Evolutionary conservation across 2,329 filamentous ascomycete species (phyloP).

Genomic region (Xylariaceae sp.): DNA sequence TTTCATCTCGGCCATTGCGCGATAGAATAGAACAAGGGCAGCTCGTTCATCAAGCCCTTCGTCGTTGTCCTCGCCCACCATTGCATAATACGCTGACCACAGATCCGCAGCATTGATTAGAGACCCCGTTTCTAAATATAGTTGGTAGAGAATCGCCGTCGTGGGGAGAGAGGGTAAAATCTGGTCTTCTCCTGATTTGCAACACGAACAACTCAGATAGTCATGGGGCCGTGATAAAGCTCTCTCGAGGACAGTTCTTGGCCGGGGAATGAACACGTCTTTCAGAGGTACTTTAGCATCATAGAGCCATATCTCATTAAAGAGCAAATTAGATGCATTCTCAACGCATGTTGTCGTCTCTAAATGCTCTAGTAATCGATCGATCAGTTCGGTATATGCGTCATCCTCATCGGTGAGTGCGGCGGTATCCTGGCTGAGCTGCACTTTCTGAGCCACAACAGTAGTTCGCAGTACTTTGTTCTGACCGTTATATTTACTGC

Average conservation of each 20-base stretch:
- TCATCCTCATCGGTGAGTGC: constrained; percentile 67
- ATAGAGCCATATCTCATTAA: constrained; percentile 73
- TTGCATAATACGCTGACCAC: constrained; percentile 70
- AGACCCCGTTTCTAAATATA: constrained; percentile 73
- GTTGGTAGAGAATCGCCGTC: constrained; percentile 70
- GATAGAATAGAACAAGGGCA: constrained; percentile 75
- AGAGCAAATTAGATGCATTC: constrained; percentile 45
- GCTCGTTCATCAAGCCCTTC: constrained; percentile 48
- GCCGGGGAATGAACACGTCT: constrained; percentile 71
- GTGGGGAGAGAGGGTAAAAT: constrained; percentile 61
- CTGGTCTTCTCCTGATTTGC: constrained; percentile 45
- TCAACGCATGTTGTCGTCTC: constrained; percentile 34
- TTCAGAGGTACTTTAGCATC: constrained; percentile 65
- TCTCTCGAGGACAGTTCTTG: constrained; percentile 66
- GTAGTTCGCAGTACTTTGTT: constrained; percentile 70
- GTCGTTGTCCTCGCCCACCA: constrained; percentile 48
- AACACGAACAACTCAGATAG: constrained; percentile 72
- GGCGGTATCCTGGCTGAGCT: constrained; percentile 71
- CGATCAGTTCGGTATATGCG: constrained; percentile 63
- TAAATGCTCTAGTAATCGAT: constrained; percentile 50
- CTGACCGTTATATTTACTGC: constrained; percentile 71
- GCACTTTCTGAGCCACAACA: constrained; percentile 75
- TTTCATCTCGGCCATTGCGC: constrained; percentile 77
- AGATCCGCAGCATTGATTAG: constrained; percentile 77
- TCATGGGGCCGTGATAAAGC: constrained; percentile 70